Base-by-base conservation (phyloP, 202 grass and related monocot species). In the Setaria viridis region DNA sequence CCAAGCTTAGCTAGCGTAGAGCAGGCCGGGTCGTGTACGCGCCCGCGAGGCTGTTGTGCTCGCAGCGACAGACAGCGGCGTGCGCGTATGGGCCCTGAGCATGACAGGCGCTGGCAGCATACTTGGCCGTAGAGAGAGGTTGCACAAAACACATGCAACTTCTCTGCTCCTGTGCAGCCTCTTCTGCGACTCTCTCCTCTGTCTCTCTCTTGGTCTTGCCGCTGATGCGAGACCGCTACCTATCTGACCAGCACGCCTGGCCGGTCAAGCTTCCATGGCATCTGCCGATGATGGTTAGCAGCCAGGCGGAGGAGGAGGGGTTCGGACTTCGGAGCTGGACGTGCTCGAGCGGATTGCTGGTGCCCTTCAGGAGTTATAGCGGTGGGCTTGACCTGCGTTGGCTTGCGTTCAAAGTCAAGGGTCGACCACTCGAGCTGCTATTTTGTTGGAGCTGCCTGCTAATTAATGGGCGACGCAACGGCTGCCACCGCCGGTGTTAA, bases 341-440 rank as follows among this genome's bases (percentile, higher is more conserved):
- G 76, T 43, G 32, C 77, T 76, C 79, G 17, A 58, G 70, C 67
- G 4, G 76, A 34, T 60, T 59, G 59, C 66, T 58, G 79, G 51
- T 81, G 73, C 73, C 75, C 57, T 29, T 65, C 73, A 37, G 41
- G 49, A 69, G 67, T 90, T 74, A 87, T 74, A 79, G 65, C 88
- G 68, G 68, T 87, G 80, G 68, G 68, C 84, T 87, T 90, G 74
- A 75, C 88, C 20, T 11, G 25, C 50, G 7, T 87, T 41, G 76
- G 62, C 80, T 90, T 90, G 84, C 53, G 84, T 84, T 90, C 89
- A 48, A 76, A 90, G 84, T 63, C 68, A 83, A 30, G 73, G 34
- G 30, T 16, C 2, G 25, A 25, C 25, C 25, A 25, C 25, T 25
- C 25, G 45, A 13, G 14, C 81, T 19, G 45, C 46, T 64, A 10